A percentile compares a stretch with the other conserved stretches of the same genome.
These are phyloP conservation scores for Prinsepia uniflora DNA, from an alignment of 306 rosid genomes.

Conservation along the genomic window DNA sequence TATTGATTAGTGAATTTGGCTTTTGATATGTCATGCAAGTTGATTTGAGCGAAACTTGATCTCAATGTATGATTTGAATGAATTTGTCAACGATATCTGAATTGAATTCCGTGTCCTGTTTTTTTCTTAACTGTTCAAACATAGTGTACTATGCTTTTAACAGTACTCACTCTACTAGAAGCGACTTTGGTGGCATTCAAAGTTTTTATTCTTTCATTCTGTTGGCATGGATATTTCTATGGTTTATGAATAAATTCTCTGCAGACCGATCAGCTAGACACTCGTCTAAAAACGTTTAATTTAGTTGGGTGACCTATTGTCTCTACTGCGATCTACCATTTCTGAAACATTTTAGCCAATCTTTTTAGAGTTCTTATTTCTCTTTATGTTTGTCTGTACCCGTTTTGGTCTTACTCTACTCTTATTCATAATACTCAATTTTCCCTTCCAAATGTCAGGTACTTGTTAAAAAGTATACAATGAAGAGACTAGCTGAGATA, in stretches of 20 bases:
- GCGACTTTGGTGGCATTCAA: conserved; percentile 70
- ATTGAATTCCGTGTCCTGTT: conserved; percentile 1
- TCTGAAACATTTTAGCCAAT: conserved; percentile 88
- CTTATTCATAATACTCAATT: conserved; percentile 23
- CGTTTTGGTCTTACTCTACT: conserved; percentile 9
- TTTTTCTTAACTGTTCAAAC: conserved; percentile 49
- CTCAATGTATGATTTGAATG: too few relatives aligned
- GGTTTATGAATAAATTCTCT: conserved; percentile 30
- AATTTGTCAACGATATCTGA: background rate
- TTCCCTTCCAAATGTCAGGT: conserved; percentile 48
- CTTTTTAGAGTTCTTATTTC: conserved; percentile 63
- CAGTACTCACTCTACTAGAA: conserved; percentile 51
- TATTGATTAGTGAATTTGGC: background rate
- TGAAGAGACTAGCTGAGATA: conserved; percentile 90
- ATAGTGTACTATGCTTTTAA: conserved; percentile 64
- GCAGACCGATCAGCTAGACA: conserved; percentile 92
- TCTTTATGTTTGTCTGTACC: conserved; percentile 5
- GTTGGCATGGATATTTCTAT: conserved; percentile 7
- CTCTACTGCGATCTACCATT: conserved; percentile 64
- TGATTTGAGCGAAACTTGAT: background rate
- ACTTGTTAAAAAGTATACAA: conserved; percentile 84
- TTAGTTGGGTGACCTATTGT: conserved; percentile 82
- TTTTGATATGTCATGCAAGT: background rate
- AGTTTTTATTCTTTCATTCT: background rate
- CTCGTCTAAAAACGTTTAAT: conserved; percentile 83